A percentile compares a stretch with the other conserved stretches of the same genome.
phyloP scores from a whole-genome alignment of 345 rosid species.

The Sonneratia alba region DNA sequence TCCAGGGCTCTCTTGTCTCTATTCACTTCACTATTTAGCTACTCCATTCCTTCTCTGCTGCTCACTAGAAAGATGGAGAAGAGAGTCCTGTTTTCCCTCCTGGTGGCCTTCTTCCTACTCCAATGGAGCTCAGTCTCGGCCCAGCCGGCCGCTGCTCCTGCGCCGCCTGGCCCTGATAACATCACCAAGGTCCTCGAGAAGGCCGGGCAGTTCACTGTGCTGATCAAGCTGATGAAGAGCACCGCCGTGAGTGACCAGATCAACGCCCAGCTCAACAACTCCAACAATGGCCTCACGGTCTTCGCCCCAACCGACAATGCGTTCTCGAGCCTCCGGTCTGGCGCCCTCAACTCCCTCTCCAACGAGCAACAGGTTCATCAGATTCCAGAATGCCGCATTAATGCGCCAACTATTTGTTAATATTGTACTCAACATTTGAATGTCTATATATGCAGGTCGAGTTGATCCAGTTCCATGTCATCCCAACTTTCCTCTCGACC shows the following conservation, averaged over 20 bases:
- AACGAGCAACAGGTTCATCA: conserved; percentile 19
- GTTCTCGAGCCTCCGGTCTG: conserved; percentile 25
- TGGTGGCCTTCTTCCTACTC: conserved; percentile 15
- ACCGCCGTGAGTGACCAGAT: conserved; percentile 22
- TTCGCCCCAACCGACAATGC: conserved; percentile 27
- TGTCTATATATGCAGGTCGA: conserved; percentile 11
- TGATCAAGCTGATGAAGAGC: conserved; percentile 24
- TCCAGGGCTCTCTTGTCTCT: background rate
- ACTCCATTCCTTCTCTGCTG: background rate
- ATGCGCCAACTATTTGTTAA: background rate
- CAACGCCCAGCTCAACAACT: conserved; percentile 27
- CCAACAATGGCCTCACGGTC: conserved; percentile 31
- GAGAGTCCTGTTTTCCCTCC: conserved; percentile 8
- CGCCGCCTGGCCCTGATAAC: conserved; percentile 27
- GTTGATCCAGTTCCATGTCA: conserved; percentile 29
- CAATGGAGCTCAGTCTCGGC: conserved; percentile 13
- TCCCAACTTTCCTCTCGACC: conserved; percentile 22
- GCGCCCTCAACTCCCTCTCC: conserved; percentile 27
- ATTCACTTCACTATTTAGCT: background rate
- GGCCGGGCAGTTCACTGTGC: conserved; percentile 26
- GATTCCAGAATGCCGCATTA: too few relatives aligned
- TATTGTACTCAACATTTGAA: background rate
- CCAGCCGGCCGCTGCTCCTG: conserved; percentile 24
- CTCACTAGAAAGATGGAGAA: background rate
- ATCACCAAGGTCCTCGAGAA: conserved; percentile 28